These are phyloP conservation scores for Aspergillus biplanus DNA, from an alignment of 495 filamentous ascomycete species.

Conservation along the genomic window DNA sequence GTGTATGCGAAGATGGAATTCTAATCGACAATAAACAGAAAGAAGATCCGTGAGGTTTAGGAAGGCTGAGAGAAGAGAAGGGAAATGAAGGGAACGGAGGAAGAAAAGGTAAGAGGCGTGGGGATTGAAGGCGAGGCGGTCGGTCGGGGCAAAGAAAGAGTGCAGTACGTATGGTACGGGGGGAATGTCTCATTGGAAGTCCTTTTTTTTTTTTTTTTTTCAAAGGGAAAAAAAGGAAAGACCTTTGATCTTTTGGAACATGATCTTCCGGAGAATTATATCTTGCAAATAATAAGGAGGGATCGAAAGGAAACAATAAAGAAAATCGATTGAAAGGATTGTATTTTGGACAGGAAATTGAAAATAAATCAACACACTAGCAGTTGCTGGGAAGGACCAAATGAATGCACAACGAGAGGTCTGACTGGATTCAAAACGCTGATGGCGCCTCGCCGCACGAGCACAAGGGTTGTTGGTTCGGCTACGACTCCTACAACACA, in stretches of 20 bases:
- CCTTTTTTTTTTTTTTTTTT: not conserved
- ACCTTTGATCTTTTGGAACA: not conserved
- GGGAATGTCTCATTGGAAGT: not conserved
- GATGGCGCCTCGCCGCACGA: constrained; percentile 16
- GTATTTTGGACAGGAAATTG: not conserved
- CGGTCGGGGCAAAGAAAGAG: constrained; percentile 27
- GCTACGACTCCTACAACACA: constrained; percentile 19
- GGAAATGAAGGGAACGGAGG: constrained; percentile 19
- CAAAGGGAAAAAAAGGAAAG: not conserved
- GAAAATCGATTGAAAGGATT: not conserved
- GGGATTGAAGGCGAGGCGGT: constrained; percentile 31
- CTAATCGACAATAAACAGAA: not conserved
- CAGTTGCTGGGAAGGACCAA: too few species aligned
- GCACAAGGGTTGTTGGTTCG: constrained; percentile 18
- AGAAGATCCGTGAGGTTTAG: constrained; percentile 1
- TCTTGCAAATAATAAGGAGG: too few species aligned
- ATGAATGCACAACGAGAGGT: not conserved
- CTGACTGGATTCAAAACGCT: constrained; percentile 20
- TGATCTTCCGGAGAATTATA: too few species aligned
- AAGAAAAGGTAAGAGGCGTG: constrained; percentile 25
- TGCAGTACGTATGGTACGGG: constrained; percentile 9
- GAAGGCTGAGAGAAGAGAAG: not conserved
- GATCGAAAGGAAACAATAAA: not conserved
- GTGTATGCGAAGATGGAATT: constrained; percentile 1
- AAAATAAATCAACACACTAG: constrained; percentile 11